These are phyloP conservation scores for Myrmaecium sp. DNA, from an alignment of 2,329 filamentous ascomycete genomes.

Conservation along the genomic window DNA sequence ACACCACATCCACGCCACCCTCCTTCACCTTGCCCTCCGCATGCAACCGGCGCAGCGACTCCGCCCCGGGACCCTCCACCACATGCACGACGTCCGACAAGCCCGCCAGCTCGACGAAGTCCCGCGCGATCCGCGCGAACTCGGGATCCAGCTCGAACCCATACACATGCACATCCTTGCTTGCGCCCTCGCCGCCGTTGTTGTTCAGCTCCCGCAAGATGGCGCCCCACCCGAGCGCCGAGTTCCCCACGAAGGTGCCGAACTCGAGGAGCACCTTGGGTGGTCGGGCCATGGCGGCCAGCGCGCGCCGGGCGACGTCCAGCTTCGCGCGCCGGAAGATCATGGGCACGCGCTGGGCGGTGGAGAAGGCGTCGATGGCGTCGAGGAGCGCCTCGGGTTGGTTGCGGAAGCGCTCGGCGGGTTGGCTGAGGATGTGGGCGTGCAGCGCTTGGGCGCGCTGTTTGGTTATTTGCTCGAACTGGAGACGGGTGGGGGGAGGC, in stretches of 20 bases:
- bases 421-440: too few species aligned
- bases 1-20: constrained; percentile 18
- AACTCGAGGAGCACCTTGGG: background rate
- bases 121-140: constrained; percentile 14
- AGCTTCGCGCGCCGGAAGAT: background rate
- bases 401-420: constrained; percentile 2
- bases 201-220: background rate
- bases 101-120: constrained; percentile 18
- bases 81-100: constrained; percentile 17
- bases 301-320: background rate
- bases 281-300: background rate
- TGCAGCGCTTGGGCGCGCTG: too few species aligned
- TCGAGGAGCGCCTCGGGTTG: background rate
- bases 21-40: constrained; percentile 10
- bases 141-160: constrained; percentile 16
- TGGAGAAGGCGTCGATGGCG: constrained; percentile 1
- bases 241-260: constrained; percentile 1
- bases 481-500: too few species aligned
- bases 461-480: too few species aligned
- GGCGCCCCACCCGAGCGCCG: constrained; percentile 1
- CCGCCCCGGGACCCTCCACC: constrained; percentile 15
- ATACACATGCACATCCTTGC: background rate
- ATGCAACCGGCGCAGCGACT: constrained; percentile 14
- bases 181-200: too few species aligned
- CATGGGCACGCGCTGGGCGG: background rate